Evolutionary conservation across 345 rosid species (phyloP).

Genomic region (Streptanthus diversifolius): DNA sequence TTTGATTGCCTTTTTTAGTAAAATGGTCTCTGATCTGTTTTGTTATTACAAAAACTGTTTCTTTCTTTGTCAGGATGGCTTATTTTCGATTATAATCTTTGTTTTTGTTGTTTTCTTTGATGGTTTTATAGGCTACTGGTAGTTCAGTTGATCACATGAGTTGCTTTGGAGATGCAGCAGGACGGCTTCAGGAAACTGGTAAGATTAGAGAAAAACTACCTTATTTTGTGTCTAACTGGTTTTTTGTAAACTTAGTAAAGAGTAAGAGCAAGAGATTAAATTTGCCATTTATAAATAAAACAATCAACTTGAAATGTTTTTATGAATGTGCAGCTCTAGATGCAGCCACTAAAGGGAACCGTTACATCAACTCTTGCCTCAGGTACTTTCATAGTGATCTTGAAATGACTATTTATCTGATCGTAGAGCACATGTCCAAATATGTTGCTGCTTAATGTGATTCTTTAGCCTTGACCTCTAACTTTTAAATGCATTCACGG

Average conservation of each 20-base stretch:
- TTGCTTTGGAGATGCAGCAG: conserved; percentile 79
- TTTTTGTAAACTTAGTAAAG: not conserved
- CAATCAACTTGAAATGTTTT: not conserved
- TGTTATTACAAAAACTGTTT: not conserved
- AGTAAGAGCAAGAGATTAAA: not conserved
- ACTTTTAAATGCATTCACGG: not conserved
- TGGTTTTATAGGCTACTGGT: conserved; percentile 51
- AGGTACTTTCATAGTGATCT: conserved; percentile 43
- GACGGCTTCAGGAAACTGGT: conserved; percentile 79
- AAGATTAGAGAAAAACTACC: not conserved
- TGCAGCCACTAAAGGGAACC: conserved; percentile 87
- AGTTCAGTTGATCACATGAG: conserved; percentile 78
- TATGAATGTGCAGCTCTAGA: conserved; percentile 54
- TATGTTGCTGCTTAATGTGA: not conserved
- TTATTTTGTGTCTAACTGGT: not conserved
- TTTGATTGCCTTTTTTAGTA: too few relatives aligned
- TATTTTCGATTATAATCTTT: not conserved
- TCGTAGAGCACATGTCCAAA: not conserved
- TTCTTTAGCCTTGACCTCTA: not conserved
- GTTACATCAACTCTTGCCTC: conserved; percentile 86
- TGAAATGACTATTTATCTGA: not conserved
- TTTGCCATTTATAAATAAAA: not conserved
- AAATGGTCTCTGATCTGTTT: too few relatives aligned
- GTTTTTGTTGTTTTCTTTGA: not conserved
- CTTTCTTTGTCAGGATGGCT: not conserved